A percentile compares a stretch with the other conserved stretches of the same genome.
Evolutionary conservation across 1,139 yeast genomes (phyloP).

Genomic region (Waltiozyma solani): DNA sequence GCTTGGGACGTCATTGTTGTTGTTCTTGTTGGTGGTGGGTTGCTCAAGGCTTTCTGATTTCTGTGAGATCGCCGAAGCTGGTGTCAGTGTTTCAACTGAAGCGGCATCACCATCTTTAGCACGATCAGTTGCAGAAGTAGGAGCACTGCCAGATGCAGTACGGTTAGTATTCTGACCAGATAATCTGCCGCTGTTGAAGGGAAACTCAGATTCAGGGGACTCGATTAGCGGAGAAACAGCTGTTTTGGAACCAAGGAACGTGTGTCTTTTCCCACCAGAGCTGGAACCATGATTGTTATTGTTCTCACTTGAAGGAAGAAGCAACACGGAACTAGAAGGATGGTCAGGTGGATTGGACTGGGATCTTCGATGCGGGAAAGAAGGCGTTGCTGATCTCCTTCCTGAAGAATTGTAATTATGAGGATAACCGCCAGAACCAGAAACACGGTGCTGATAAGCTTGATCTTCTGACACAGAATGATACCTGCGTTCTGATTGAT

Average conservation of each 20-base stretch:
- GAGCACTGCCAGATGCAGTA: no score
- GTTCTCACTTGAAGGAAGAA: conserved; percentile 12
- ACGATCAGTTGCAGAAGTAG: not conserved
- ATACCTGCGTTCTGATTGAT: no score
- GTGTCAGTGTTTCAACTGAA: not conserved
- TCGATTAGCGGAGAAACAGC: not conserved
- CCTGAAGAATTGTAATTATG: no score
- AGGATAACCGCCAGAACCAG: no score
- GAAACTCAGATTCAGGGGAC: not conserved
- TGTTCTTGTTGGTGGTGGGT: conserved; percentile 1
- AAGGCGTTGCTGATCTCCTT: no score
- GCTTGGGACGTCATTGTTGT: conserved; percentile 8
- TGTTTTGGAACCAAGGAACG: no score
- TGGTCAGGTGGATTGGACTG: conserved; percentile 19
- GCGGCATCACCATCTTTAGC: no score
- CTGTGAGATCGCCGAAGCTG: not conserved
- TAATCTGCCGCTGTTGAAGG: not conserved
- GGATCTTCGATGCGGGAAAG: conserved; percentile 17
- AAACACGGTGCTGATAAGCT: no score
- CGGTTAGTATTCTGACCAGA: no score
- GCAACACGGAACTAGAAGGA: conserved; percentile 15
- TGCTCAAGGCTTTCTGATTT: conserved; percentile 7
- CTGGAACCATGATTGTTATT: not conserved
- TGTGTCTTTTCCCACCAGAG: not conserved
- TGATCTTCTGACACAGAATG: no score